phyloP scores from a whole-genome alignment of 2,329 filamentous ascomycete genomes.

The Fusarium domesticum region DNA sequence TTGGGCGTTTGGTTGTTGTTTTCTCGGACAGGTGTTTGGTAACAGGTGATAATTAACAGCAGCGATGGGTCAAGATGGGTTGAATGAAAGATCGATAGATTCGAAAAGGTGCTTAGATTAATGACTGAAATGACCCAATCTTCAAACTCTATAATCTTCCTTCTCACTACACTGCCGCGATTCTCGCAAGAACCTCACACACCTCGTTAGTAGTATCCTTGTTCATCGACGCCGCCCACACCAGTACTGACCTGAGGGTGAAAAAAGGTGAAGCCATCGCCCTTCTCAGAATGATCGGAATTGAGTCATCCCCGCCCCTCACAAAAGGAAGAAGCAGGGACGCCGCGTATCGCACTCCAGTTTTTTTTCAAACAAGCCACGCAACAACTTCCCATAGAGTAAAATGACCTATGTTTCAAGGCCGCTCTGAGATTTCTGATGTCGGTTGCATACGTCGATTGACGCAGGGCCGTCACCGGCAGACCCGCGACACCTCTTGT shows the following conservation, averaged over 20 bases:
- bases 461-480: constrained; percentile 86
- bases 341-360: constrained; percentile 97
- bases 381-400: constrained; percentile 90
- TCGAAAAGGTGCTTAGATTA: constrained; percentile 13
- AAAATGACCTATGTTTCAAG: constrained; percentile 20
- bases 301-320: constrained; percentile 65
- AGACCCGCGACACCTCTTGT: constrained; percentile 55
- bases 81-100: not conserved
- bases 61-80: not conserved
- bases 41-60: constrained; percentile 3
- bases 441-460: constrained; percentile 78
- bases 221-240: not conserved
- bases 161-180: not conserved
- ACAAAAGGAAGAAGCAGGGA: constrained; percentile 37
- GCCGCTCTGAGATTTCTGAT: constrained; percentile 81
- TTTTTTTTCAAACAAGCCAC: constrained; percentile 71
- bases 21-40: constrained; percentile 3
- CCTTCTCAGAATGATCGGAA: constrained; percentile 89
- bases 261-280: constrained; percentile 54
- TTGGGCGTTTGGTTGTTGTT: constrained; percentile 11
- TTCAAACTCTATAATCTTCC: constrained; percentile 5
- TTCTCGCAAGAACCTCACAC: not conserved
- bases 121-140: constrained; percentile 25
- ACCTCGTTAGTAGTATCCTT: constrained; percentile 31
- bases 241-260: constrained; percentile 30